phyloP scores from a whole-genome alignment of 345 rosid genomes.

The Corchorus olitorius region DNA sequence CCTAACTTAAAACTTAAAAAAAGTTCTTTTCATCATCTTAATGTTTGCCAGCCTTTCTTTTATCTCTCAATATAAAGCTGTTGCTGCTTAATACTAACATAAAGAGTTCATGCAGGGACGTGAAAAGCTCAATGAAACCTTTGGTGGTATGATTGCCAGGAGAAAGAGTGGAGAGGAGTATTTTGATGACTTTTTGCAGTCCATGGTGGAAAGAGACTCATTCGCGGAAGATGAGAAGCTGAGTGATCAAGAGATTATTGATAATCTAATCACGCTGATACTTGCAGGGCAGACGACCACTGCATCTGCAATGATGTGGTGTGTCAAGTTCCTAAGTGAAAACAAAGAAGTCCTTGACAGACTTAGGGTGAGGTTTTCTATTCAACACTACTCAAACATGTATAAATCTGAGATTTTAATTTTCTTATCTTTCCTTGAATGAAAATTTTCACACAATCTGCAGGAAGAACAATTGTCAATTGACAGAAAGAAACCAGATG shows the following conservation, averaged over 20 bases:
- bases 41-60: no score
- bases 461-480: slow-evolving; percentile 57
- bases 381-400: no score
- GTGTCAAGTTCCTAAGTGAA: slow-evolving; percentile 54
- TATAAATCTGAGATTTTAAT: no score
- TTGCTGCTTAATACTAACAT: not conserved
- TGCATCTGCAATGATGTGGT: slow-evolving; percentile 70
- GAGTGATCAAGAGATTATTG: slow-evolving; percentile 54
- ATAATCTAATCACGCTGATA: slow-evolving; percentile 56
- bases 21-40: no score
- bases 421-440: no score
- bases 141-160: slow-evolving; percentile 35
- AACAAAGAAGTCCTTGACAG: slow-evolving; percentile 46
- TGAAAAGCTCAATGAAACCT: slow-evolving; percentile 40
- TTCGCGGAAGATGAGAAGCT: slow-evolving; percentile 47
- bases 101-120: slow-evolving; percentile 40
- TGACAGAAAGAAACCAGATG: slow-evolving; percentile 34
- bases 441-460: not conserved
- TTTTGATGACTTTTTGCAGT: slow-evolving; percentile 46
- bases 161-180: slow-evolving; percentile 43
- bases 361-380: slow-evolving; percentile 43
- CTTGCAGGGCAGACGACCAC: slow-evolving; percentile 65
- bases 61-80: no score
- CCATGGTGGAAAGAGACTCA: slow-evolving; percentile 49
- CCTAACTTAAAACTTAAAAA: not conserved